Evolutionary conservation across 2,329 filamentous ascomycete species (phyloP).

Genomic region (Pseudopyrenochaeta lycopersici): DNA sequence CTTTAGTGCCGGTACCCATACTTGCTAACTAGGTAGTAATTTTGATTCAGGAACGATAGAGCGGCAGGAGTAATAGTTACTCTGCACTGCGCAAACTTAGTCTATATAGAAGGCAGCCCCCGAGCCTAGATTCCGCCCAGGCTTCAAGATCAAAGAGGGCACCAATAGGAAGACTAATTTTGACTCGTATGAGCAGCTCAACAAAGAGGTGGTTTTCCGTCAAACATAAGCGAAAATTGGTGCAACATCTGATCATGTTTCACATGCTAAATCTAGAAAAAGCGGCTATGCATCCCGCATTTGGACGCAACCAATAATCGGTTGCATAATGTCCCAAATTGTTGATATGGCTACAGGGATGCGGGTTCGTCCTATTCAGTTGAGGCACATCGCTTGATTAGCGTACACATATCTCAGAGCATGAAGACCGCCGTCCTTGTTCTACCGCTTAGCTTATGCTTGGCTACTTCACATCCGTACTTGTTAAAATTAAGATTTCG

Average conservation of each 20-base stretch:
- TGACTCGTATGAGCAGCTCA: background rate
- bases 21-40: background rate
- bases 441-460: no score
- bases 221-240: background rate
- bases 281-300: background rate
- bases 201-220: background rate
- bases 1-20: constrained; percentile 16
- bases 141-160: background rate
- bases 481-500: background rate
- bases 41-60: background rate
- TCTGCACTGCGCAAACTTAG: background rate
- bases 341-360: background rate
- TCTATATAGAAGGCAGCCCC: background rate
- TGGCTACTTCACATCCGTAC: no score
- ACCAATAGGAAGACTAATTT: background rate
- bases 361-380: background rate
- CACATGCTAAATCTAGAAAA: background rate
- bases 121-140: background rate
- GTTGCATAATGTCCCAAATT: background rate
- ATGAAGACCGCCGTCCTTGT: no score
- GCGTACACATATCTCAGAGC: background rate
- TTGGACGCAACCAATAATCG: background rate
- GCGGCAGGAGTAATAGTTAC: background rate
- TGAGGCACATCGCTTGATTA: background rate
- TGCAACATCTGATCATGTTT: background rate